Percentiles rank a stretch among this genome's conserved stretches.
Evolutionary conservation across 2,329 filamentous ascomycete species (phyloP).

Genomic region (Pseudocercospora ulei): DNA sequence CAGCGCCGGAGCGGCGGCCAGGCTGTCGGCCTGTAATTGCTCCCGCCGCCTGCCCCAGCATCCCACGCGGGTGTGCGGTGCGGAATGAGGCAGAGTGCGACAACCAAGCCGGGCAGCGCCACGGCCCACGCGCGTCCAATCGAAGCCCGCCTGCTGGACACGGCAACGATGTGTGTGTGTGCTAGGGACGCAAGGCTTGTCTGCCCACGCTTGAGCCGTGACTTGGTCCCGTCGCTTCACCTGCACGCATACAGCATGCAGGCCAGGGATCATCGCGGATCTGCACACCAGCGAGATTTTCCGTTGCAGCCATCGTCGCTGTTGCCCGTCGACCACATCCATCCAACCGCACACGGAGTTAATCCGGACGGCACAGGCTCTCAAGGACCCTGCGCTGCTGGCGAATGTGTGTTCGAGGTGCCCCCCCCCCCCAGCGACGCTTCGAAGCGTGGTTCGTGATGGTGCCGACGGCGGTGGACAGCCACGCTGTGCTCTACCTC

Average conservation of each 20-base stretch:
- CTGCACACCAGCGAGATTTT: slow-evolving; percentile 6
- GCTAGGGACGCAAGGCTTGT: slow-evolving; percentile 5
- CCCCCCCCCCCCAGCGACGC: slow-evolving; percentile 1
- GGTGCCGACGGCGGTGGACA: background rate
- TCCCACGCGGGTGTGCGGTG: slow-evolving; percentile 7
- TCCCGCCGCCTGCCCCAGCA: slow-evolving; percentile 1
- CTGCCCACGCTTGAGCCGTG: slow-evolving; percentile 4
- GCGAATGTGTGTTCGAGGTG: too few species aligned
- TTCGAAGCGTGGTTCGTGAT: background rate
- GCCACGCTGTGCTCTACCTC: too few species aligned
- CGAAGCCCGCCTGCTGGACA: slow-evolving; percentile 6
- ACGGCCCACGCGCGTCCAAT: slow-evolving; percentile 1
- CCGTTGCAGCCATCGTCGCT: slow-evolving; percentile 2
- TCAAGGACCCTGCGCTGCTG: slow-evolving; percentile 3
- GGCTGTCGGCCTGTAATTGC: background rate
- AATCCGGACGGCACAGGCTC: background rate
- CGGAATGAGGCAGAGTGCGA: too few species aligned
- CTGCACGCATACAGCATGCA: slow-evolving; percentile 1
- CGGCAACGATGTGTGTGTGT: slow-evolving; percentile 2
- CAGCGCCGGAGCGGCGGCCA: background rate
- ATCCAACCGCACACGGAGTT: slow-evolving; percentile 1
- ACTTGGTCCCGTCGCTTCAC: slow-evolving; percentile 6
- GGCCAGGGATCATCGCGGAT: slow-evolving; percentile 4
- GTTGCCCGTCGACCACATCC: background rate
- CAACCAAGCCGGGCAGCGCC: slow-evolving; percentile 6